Evolutionary conservation across 306 rosid species (phyloP).

Genomic region (Fagus sylvatica): DNA sequence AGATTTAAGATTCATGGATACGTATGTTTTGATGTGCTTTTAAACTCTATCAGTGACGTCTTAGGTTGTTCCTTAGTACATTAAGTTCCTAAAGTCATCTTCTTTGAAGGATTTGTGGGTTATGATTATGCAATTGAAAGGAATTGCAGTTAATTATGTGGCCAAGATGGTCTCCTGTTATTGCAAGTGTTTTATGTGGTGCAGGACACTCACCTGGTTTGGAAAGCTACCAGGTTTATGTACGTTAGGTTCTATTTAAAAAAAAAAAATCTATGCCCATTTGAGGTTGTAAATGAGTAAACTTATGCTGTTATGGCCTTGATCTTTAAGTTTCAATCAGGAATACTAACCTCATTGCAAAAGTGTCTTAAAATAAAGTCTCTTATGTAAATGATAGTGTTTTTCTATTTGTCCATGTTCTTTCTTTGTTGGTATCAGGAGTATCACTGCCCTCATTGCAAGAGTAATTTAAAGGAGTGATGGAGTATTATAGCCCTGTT

Average conservation of each 20-base stretch:
- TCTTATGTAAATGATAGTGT: neutral
- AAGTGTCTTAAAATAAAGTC: neutral
- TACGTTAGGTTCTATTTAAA: neutral
- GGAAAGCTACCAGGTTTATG: neutral
- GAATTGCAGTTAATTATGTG: neutral
- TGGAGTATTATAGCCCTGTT: neutral
- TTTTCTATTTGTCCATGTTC: no score
- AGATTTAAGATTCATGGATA: neutral
- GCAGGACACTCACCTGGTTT: neutral
- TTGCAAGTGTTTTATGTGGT: neutral
- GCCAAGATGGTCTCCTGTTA: neutral
- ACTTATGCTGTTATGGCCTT: neutral
- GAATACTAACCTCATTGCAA: neutral
- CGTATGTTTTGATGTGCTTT: neutral
- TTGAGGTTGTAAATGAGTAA: neutral
- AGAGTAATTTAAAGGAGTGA: neutral
- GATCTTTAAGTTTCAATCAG: neutral
- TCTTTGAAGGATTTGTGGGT: neutral
- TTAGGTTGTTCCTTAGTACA: neutral
- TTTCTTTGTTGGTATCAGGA: no score
- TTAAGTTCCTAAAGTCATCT: neutral
- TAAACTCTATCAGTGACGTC: neutral
- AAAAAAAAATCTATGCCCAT: neutral
- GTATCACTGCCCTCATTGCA: neutral
- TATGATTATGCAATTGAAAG: neutral